Evolutionary conservation across 2,329 filamentous ascomycete genomes (phyloP).

Genomic region (Penicillium sp.): DNA sequence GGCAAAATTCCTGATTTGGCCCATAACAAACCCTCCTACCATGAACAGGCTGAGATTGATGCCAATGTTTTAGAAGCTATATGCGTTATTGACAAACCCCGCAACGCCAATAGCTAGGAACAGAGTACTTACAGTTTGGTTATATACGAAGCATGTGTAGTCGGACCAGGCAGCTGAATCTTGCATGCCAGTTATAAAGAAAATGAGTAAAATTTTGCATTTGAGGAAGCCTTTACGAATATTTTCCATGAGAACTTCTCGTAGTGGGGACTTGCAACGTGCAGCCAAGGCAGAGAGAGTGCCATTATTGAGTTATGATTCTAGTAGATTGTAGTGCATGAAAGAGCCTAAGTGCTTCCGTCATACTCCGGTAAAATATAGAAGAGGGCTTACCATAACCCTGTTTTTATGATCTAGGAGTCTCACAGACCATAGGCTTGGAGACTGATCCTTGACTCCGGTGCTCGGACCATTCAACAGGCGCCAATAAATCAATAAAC

Average conservation of each 20-base stretch:
- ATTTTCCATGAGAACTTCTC: slow-evolving; percentile 15
- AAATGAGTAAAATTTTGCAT: slow-evolving; percentile 36
- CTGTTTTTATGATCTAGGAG: neutral
- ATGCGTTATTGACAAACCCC: slow-evolving; percentile 47
- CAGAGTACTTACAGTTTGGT: slow-evolving; percentile 65
- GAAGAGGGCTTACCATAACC: no score
- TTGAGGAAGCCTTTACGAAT: slow-evolving; percentile 28
- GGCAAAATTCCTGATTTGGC: neutral
- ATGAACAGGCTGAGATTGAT: slow-evolving; percentile 57
- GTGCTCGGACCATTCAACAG: neutral
- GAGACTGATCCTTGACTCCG: neutral
- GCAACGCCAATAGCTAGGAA: slow-evolving; percentile 57
- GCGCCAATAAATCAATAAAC: neutral
- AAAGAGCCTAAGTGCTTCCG: neutral
- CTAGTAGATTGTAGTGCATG: neutral
- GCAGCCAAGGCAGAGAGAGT: neutral
- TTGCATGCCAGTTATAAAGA: slow-evolving; percentile 44
- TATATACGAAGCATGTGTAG: slow-evolving; percentile 62
- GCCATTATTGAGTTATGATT: neutral
- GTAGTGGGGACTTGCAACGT: neutral
- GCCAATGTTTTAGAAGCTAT: slow-evolving; percentile 55
- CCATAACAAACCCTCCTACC: slow-evolving; percentile 40
- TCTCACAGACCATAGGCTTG: no score
- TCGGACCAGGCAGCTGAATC: slow-evolving; percentile 61
- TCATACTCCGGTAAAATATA: neutral